Evolutionary conservation across 2,329 filamentous ascomycete genomes (phyloP), one percentile per base, ranked within the genome.

Genomic region (Nemania diffusa): DNA sequence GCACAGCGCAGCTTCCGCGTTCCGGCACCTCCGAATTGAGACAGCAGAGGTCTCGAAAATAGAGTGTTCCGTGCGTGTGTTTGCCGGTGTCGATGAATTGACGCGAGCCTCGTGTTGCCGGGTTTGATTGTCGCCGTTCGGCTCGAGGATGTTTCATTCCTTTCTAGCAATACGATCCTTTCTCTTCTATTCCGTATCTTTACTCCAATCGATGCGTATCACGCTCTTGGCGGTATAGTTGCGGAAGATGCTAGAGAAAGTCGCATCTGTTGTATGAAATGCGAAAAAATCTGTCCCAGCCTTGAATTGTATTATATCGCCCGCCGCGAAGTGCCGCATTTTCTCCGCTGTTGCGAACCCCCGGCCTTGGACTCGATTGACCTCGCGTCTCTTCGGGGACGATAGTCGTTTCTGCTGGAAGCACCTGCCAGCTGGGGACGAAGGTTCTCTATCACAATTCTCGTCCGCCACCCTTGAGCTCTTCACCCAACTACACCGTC

Each of bases 261-360:
- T 62, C 27, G 62, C n/a, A 65, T 65, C 46, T 44, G 34, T 50
- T 59, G 58, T 53, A 32, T 24, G 55, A 56, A 57, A 50, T 60
- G 58, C 11, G 24, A 48, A 57, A 27, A 29, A 57, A 22, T 1
- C 27, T 50, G 57, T 59, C 59, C 62, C 62, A 56, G 48, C 37
- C 32, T 66, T 65, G 59, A 67, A 58, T 44, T 42, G 56, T 24
- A 52, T 48, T 46, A 56, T 61, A 62, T 68, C 68, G 62, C 51
- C 55, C 58, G 34, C 58, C 50, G 29, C 53, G 67, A 62, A 65
- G 61, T 22, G 65, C 53, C 62, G 65, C 42, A 52, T 62, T 53
- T 65, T 70, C 69, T 71, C 69, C 69, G 62, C 67, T 62, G 65
- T 59, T 65, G 64, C 65, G 56, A 56, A 34, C 58, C 64, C 61